Conservation (phyloP, 148 eudicot species). For the Selenicereus undatus region DNA sequence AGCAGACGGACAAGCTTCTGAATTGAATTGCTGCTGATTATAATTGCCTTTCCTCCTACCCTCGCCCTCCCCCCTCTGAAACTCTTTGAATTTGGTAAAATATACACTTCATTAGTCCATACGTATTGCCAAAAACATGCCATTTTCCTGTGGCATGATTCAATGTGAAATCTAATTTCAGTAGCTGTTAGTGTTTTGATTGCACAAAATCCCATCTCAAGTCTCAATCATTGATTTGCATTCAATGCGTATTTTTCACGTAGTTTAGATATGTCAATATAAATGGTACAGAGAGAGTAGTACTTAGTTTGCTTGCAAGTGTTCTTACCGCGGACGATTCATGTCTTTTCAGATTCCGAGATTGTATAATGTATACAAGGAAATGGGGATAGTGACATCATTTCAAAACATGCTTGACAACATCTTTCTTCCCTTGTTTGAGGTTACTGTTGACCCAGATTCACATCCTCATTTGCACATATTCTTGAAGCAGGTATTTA, state of each 20-base stretch:
- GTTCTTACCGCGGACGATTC: slow-evolving; percentile 6
- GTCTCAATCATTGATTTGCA: too few species aligned
- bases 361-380: slow-evolving; percentile 92
- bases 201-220: too few species aligned
- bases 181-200: too few species aligned
- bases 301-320: not conserved
- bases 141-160: too few species aligned
- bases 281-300: not conserved
- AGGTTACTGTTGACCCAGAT: slow-evolving; percentile 93
- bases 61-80: not conserved
- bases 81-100: too few species aligned
- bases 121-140: too few species aligned
- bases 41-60: not conserved
- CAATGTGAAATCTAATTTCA: too few species aligned
- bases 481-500: slow-evolving; percentile 82
- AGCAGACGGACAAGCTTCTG: not conserved
- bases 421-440: slow-evolving; percentile 93
- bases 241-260: too few species aligned
- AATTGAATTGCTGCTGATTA: not conserved
- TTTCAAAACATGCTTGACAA: slow-evolving; percentile 98
- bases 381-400: slow-evolving; percentile 94
- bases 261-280: too few species aligned
- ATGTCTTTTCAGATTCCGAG: slow-evolving; percentile 72
- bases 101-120: too few species aligned
- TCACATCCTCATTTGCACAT: slow-evolving; percentile 98